These are phyloP conservation scores for Leptosphaerulina australis DNA, from an alignment of 2,329 filamentous ascomycete species.

Conservation along the genomic window DNA sequence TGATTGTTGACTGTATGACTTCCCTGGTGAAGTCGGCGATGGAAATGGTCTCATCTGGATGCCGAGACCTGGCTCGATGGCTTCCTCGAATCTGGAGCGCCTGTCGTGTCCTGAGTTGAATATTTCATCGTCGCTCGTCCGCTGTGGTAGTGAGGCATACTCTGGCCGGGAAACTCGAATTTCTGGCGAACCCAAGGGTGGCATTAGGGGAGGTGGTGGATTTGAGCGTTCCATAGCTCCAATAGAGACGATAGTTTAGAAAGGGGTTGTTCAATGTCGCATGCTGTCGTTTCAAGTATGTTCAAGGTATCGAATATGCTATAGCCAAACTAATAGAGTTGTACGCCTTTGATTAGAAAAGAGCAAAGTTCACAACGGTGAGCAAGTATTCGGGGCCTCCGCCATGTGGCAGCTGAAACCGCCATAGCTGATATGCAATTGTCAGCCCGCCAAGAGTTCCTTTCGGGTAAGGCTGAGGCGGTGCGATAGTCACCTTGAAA, in stretches of 20 bases:
- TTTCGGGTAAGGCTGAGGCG: slow-evolving; percentile 22
- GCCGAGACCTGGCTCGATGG: slow-evolving; percentile 31
- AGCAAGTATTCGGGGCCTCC: slow-evolving; percentile 3
- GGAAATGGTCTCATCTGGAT: slow-evolving; percentile 36
- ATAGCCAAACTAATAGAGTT: not conserved
- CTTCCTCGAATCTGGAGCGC: slow-evolving; percentile 26
- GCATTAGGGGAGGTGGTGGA: slow-evolving; percentile 1
- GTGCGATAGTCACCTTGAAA: slow-evolving; percentile 11
- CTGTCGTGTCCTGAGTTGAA: slow-evolving; percentile 15
- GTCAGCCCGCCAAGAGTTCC: slow-evolving; percentile 22
- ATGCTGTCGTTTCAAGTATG: not conserved
- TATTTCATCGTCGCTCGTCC: slow-evolving; percentile 27
- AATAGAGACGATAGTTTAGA: not conserved
- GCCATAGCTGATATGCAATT: slow-evolving; percentile 23
- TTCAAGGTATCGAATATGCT: not conserved
- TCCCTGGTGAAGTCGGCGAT: slow-evolving; percentile 31
- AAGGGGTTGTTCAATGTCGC: slow-evolving; percentile 11
- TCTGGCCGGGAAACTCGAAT: slow-evolving; percentile 23
- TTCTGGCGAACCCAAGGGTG: slow-evolving; percentile 23
- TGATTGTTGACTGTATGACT: slow-evolving; percentile 26
- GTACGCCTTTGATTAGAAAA: not conserved
- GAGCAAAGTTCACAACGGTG: slow-evolving; percentile 3
- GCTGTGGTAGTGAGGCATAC: slow-evolving; percentile 24
- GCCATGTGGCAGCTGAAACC: slow-evolving; percentile 21
- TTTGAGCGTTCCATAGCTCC: slow-evolving; percentile 7